phyloP scores from a whole-genome alignment of 2,329 filamentous ascomycete species.

The Alternaria consortialis region DNA sequence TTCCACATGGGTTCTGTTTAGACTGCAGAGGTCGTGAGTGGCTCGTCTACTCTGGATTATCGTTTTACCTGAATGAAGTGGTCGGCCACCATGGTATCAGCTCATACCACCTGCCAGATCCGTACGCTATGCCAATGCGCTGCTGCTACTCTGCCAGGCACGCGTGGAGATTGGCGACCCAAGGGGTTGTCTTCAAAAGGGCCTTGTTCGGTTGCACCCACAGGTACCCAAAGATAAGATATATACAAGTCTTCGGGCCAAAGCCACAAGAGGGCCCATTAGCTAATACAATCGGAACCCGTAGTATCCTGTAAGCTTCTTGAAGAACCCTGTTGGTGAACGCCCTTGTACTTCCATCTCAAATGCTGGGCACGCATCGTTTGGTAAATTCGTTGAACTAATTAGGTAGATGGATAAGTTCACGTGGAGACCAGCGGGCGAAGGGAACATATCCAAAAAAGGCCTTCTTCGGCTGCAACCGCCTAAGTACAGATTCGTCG shows the following conservation, averaged over 20 bases:
- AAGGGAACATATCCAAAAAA: constrained; percentile 6
- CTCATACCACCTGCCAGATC: neutral
- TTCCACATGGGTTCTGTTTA: neutral
- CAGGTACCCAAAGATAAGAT: neutral
- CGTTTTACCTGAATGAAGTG: neutral
- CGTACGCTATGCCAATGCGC: neutral
- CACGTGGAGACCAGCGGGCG: neutral
- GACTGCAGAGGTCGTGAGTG: neutral
- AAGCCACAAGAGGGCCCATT: neutral
- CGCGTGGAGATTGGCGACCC: neutral
- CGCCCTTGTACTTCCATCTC: neutral
- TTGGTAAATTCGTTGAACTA: neutral
- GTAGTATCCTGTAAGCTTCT: neutral
- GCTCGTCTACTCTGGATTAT: neutral
- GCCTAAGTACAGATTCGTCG: neutral
- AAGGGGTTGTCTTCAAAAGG: neutral
- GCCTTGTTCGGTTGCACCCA: constrained; percentile 9
- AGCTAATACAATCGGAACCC: neutral
- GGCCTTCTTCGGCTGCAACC: constrained; percentile 9
- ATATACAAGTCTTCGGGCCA: constrained; percentile 4
- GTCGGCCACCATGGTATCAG: neutral
- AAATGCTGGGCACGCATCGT: neutral
- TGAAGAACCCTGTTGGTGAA: neutral
- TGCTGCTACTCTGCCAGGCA: neutral
- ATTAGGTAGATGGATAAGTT: neutral